These are phyloP conservation scores for Cercophora sp. DNA, from an alignment of 495 filamentous ascomycete genomes.

Conservation along the genomic window DNA sequence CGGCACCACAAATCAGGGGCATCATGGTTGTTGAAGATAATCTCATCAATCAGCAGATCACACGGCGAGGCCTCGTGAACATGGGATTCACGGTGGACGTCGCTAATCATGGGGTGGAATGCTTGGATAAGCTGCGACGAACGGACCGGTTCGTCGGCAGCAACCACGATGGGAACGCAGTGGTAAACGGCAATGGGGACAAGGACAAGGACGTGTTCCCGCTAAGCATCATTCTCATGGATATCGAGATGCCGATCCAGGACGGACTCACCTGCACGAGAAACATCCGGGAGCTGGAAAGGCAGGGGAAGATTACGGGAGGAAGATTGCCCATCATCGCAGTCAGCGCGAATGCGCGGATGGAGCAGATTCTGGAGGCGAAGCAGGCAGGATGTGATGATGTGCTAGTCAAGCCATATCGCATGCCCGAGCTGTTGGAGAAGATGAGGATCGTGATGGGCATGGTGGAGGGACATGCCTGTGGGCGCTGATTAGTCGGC, in stretches of 20 bases:
- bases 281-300: conserved; percentile 61
- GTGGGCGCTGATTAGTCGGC: too few species aligned
- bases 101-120: conserved; percentile 73
- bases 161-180: conserved; percentile 16
- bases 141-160: conserved; percentile 31
- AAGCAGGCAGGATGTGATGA: conserved; percentile 56
- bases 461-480: conserved; percentile 51
- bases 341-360: conserved; percentile 70
- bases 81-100: conserved; percentile 61
- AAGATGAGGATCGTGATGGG: conserved; percentile 50
- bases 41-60: conserved; percentile 67
- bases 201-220: conserved; percentile 23
- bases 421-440: conserved; percentile 44
- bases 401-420: conserved; percentile 43
- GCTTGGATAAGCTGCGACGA: conserved; percentile 49
- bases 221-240: conserved; percentile 62
- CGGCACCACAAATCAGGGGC: conserved; percentile 25
- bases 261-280: conserved; percentile 68
- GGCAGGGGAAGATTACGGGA: conserved; percentile 40
- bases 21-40: conserved; percentile 76
- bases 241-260: conserved; percentile 84
- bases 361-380: conserved; percentile 63
- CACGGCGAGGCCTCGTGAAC: conserved; percentile 59
- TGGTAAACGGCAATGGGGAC: too few species aligned
- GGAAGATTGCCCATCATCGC: conserved; percentile 70